A percentile compares a stretch with the other conserved stretches of the same genome.
Evolutionary conservation across 495 filamentous ascomycete species (phyloP).

Genomic region (Apiosordaria backusii): DNA sequence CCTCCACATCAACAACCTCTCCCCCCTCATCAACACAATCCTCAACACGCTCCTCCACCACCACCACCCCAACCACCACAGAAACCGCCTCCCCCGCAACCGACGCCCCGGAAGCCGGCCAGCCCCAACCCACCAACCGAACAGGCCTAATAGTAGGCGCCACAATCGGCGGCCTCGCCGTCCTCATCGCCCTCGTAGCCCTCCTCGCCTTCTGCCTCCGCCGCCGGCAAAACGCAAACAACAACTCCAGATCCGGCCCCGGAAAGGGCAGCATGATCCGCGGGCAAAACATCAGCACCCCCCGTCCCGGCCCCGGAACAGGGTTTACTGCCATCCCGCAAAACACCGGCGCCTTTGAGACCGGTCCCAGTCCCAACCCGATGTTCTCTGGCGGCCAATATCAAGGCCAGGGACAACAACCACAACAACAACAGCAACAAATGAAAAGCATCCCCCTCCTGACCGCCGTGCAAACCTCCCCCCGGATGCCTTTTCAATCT

Average conservation of each 20-base stretch:
- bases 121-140: slow-evolving; percentile 17
- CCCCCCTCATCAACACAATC: slow-evolving; percentile 20
- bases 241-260: slow-evolving; percentile 35
- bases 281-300: slow-evolving; percentile 35
- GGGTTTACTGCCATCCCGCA: slow-evolving; percentile 29
- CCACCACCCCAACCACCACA: slow-evolving; percentile 17
- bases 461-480: slow-evolving; percentile 6
- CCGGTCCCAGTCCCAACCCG: slow-evolving; percentile 17
- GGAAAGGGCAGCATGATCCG: slow-evolving; percentile 25
- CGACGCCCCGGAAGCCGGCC: slow-evolving; percentile 16
- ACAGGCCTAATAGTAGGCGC: slow-evolving; percentile 47
- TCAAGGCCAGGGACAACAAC: neutral
- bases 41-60: slow-evolving; percentile 17
- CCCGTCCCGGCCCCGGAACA: slow-evolving; percentile 19
- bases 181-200: slow-evolving; percentile 15
- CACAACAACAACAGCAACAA: neutral
- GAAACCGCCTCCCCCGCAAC: slow-evolving; percentile 13
- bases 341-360: slow-evolving; percentile 30
- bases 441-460: neutral
- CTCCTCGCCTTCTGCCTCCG: slow-evolving; percentile 25
- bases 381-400: neutral
- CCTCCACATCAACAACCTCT: slow-evolving; percentile 12
- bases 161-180: slow-evolving; percentile 26
- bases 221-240: slow-evolving; percentile 25
- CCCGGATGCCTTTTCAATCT: slow-evolving; percentile 20